Conservation (phyloP, 2,329 filamentous ascomycete genomes). For the Epicoccum sorghinum region DNA sequence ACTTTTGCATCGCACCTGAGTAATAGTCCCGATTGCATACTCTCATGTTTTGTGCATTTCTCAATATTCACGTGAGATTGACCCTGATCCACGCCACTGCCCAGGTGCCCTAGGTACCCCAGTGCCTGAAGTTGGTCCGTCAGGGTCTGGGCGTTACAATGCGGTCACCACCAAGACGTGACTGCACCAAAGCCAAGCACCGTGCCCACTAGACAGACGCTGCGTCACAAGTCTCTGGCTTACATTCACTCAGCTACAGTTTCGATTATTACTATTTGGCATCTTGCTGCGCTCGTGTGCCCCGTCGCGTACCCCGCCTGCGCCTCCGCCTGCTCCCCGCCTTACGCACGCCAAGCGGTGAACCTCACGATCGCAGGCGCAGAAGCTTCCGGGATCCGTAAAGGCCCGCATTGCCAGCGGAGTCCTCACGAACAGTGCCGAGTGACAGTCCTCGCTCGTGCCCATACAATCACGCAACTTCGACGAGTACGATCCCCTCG, state of each 20-base stretch:
- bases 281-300: slow-evolving; percentile 4
- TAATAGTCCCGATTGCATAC: background rate
- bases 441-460: slow-evolving; percentile 21
- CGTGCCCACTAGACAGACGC: slow-evolving; percentile 19
- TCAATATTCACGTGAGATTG: slow-evolving; percentile 4
- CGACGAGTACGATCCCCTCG: slow-evolving; percentile 1
- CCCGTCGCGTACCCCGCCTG: slow-evolving; percentile 7
- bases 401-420: slow-evolving; percentile 34
- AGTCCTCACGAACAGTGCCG: slow-evolving; percentile 19
- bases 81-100: background rate
- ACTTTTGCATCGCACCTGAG: slow-evolving; percentile 14
- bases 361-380: slow-evolving; percentile 27
- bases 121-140: slow-evolving; percentile 7
- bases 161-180: slow-evolving; percentile 13
- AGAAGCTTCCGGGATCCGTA: slow-evolving; percentile 32
- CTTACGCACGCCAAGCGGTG: slow-evolving; percentile 29
- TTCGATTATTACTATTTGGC: background rate
- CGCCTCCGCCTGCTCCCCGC: slow-evolving; percentile 29
- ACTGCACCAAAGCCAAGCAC: slow-evolving; percentile 29
- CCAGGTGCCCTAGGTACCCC: background rate
- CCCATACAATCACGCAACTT: slow-evolving; percentile 2
- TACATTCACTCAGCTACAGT: background rate
- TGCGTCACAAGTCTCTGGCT: slow-evolving; percentile 6
- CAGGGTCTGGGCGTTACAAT: slow-evolving; percentile 5
- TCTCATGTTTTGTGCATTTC: background rate